A percentile compares a stretch with the other conserved stretches of the same genome.
phyloP scores from a whole-genome alignment of 140 eudicot species.

The Flaveria floridana region DNA sequence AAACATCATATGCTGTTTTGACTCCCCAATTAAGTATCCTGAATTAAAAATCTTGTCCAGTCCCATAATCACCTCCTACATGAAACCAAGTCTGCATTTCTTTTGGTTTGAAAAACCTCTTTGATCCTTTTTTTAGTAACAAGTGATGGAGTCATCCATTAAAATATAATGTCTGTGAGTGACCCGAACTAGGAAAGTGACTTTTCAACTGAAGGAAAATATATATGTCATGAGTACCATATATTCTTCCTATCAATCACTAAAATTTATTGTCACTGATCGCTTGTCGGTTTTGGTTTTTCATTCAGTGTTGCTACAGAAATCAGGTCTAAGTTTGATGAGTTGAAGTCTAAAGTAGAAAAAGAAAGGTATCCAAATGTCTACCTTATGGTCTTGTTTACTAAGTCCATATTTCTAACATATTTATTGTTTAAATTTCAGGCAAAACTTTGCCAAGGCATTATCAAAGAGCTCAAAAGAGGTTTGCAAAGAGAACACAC shows the following conservation, averaged over 20 bases:
- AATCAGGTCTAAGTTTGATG: conserved; percentile 71
- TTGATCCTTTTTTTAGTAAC: background rate
- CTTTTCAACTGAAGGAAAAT: background rate
- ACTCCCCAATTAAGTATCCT: background rate
- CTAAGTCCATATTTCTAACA: background rate
- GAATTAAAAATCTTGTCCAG: background rate
- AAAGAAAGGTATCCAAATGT: conserved; percentile 75
- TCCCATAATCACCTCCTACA: background rate
- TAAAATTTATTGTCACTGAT: conserved; percentile 20
- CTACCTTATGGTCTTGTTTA: conserved; percentile 19
- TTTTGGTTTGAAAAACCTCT: background rate
- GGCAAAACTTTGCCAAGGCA: conserved; percentile 85
- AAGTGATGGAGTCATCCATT: background rate
- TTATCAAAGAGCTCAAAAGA: conserved; percentile 93
- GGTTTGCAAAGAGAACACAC: conserved; percentile 47
- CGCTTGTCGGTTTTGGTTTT: background rate
- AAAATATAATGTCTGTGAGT: conserved; percentile 7
- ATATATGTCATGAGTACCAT: conserved; percentile 1
- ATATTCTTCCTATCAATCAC: background rate
- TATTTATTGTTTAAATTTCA: conserved; percentile 28
- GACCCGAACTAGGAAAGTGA: conserved; percentile 1
- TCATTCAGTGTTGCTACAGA: conserved; percentile 74
- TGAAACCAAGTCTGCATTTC: background rate
- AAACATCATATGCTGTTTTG: background rate
- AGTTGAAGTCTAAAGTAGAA: conserved; percentile 76